phyloP scores from a whole-genome alignment of 176 grass and related monocot genomes.

The Avena insularis region DNA sequence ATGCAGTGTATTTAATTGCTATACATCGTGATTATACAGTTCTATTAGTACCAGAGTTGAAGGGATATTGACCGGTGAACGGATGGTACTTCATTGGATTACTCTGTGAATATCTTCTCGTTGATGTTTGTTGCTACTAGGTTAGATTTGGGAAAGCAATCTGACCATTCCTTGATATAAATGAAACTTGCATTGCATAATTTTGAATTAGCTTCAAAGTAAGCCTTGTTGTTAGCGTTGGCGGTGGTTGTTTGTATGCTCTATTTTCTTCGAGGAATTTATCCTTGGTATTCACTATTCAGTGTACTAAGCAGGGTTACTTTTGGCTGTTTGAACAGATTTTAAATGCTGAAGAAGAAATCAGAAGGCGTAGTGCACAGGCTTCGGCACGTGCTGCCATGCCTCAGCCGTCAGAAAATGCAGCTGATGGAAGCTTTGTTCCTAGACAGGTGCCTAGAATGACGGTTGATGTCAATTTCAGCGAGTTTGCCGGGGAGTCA shows the following conservation, averaged over 20 bases:
- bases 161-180: not conserved
- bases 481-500: conserved; percentile 79
- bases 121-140: conserved; percentile 12
- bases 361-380: conserved; percentile 67
- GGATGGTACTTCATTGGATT: not conserved
- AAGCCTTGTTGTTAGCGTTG: not conserved
- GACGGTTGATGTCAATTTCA: conserved; percentile 84
- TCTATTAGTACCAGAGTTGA: not conserved
- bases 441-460: conserved; percentile 59
- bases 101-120: not conserved
- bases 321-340: conserved; percentile 62
- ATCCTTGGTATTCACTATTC: not conserved
- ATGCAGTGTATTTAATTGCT: not conserved
- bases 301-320: not conserved
- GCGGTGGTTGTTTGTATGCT: not conserved
- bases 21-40: not conserved
- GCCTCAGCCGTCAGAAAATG: conserved; percentile 62
- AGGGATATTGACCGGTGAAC: not conserved
- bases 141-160: conserved; percentile 15
- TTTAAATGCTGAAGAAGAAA: conserved; percentile 93
- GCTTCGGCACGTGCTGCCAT: conserved; percentile 46
- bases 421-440: conserved; percentile 55
- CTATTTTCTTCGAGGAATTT: conserved; percentile 25
- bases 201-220: not conserved
- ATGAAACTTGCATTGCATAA: not conserved